Conservation (phyloP, 805 yeast genomes). For the Candida tammaniensis region DNA sequence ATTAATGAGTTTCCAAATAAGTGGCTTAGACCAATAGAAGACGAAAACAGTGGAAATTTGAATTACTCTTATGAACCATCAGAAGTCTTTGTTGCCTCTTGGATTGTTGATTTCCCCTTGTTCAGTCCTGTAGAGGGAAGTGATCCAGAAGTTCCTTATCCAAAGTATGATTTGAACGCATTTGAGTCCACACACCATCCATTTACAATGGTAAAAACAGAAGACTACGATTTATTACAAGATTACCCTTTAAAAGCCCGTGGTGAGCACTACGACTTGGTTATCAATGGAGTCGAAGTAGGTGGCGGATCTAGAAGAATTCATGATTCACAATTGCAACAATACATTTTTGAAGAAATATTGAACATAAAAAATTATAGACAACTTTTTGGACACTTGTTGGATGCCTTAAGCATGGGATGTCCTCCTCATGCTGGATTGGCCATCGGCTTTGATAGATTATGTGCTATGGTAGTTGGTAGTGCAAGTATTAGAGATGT, state of each 20-base stretch:
- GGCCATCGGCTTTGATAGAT: constrained; percentile 91
- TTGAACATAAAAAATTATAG: constrained; percentile 59
- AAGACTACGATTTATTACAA: constrained; percentile 59
- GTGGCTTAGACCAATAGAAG: constrained; percentile 43
- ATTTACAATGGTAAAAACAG: constrained; percentile 83
- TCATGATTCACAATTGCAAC: constrained; percentile 80
- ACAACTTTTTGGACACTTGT: constrained; percentile 76
- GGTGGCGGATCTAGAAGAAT: constrained; percentile 98
- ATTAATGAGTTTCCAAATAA: constrained; percentile 50
- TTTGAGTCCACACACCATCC: constrained; percentile 91
- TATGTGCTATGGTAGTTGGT: constrained; percentile 88
- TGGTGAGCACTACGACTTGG: constrained; percentile 94
- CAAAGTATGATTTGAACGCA: constrained; percentile 49
- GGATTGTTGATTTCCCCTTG: constrained; percentile 93
- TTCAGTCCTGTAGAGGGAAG: constrained; percentile 68
- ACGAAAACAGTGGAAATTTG: constrained; percentile 10
- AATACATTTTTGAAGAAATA: constrained; percentile 63
- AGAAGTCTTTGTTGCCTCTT: constrained; percentile 57
- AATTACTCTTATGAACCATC: constrained; percentile 17
- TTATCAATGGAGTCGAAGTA: constrained; percentile 88
- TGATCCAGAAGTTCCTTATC: constrained; percentile 26
- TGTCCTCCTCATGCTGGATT: constrained; percentile 99
- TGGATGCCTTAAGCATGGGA: constrained; percentile 79
- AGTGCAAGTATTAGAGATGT: constrained; percentile 82
- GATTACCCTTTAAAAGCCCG: constrained; percentile 58